These are phyloP conservation scores for Botryobasidium botryosum DNA, from an alignment of 768 basidiomycete genomes.

Conservation along the genomic window DNA sequence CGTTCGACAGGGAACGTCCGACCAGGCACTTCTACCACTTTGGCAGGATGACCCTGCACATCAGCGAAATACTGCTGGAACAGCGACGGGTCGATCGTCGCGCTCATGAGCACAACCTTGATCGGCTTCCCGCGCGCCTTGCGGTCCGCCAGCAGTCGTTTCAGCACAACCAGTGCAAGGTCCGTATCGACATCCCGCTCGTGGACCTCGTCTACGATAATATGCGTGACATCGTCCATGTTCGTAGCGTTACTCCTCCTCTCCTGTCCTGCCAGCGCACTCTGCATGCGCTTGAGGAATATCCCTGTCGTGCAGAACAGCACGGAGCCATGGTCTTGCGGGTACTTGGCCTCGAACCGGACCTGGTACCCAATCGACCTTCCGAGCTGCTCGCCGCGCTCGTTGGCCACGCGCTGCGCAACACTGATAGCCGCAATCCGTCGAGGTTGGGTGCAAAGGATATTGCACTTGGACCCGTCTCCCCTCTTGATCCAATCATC, in stretches of 20 bases:
- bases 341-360: constrained; percentile 69
- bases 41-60: constrained; percentile 38
- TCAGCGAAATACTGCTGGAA: constrained; percentile 81
- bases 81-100: constrained; percentile 79
- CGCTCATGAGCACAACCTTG: constrained; percentile 88
- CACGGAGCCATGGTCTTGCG: constrained; percentile 65
- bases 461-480: constrained; percentile 72
- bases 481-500: constrained; percentile 64
- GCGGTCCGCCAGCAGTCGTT: constrained; percentile 61
- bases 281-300: constrained; percentile 74
- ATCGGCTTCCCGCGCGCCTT: constrained; percentile 50
- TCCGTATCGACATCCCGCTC: constrained; percentile 92
- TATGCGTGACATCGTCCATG: constrained; percentile 71
- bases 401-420: constrained; percentile 78
- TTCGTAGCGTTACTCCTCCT: constrained; percentile 25
- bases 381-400: constrained; percentile 61
- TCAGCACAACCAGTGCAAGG: constrained; percentile 73
- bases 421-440: constrained; percentile 84
- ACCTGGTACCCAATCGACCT: constrained; percentile 72
- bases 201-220: constrained; percentile 91
- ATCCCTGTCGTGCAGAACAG: constrained; percentile 90
- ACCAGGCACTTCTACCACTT: constrained; percentile 72
- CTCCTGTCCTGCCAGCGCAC: constrained; percentile 28
- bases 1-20: constrained; percentile 79
- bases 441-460: constrained; percentile 86